Percentiles rank a stretch among this genome's conserved stretches.
Conservation (phyloP, 78 protist species). For the Dictyostelium citrinum region DNA sequence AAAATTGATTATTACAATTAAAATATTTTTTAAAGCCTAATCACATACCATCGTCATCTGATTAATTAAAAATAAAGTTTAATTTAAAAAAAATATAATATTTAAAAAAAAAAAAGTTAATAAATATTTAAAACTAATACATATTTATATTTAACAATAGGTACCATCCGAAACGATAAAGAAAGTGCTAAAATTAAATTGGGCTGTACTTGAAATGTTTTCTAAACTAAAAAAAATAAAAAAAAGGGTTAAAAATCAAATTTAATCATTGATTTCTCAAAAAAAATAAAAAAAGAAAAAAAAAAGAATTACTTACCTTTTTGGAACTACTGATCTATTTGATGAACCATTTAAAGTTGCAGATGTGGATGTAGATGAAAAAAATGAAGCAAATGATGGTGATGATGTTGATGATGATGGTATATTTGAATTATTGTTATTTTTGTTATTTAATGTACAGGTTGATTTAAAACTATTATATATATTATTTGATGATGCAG, state of each 20-base stretch:
- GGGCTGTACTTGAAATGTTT: not conserved
- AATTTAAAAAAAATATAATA: not conserved
- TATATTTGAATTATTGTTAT: not conserved
- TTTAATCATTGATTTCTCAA: not conserved
- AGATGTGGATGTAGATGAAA: not conserved
- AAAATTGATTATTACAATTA: not conserved
- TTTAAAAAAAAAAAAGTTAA: not conserved
- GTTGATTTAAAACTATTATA: not conserved
- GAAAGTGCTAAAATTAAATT: not conserved
- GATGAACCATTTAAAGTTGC: not conserved
- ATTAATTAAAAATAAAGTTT: not conserved
- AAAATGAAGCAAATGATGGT: not conserved
- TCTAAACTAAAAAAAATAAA: not conserved
- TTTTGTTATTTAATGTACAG: not conserved
- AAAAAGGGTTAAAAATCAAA: not conserved
- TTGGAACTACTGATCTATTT: not conserved
- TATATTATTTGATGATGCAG: not conserved
- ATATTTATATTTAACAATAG: not conserved
- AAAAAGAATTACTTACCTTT: not conserved
- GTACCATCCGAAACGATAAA: not conserved
- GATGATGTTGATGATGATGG: not conserved
- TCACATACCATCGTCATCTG: slow-evolving; percentile 7
- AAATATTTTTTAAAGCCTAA: not conserved
- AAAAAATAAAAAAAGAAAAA: not conserved
- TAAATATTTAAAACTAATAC: not conserved